These are phyloP conservation scores for Pichia cactophila DNA, from an alignment of 1,139 yeast species.

Conservation along the genomic window DNA sequence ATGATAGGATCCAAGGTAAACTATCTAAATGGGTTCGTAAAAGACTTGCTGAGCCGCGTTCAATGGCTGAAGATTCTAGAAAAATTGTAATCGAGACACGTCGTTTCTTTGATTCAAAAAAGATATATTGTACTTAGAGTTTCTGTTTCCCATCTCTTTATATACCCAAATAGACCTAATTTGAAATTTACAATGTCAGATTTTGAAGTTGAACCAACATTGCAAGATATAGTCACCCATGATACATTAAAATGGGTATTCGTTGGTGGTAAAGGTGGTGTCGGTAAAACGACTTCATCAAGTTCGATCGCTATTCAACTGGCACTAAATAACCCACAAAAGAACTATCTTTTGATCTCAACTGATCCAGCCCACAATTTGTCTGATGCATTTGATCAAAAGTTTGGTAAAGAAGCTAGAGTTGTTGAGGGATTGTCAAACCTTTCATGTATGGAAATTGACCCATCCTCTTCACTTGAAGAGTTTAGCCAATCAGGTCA, in stretches of 20 bases:
- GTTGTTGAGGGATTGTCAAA: constrained; percentile 82
- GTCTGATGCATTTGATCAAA: constrained; percentile 96
- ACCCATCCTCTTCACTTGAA: constrained; percentile 88
- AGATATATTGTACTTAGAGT: not conserved
- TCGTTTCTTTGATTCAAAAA: not conserved
- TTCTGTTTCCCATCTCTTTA: not conserved
- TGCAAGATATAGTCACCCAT: constrained; percentile 56
- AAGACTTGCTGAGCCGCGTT: not conserved
- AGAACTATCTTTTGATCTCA: constrained; percentile 80
- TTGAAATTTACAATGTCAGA: constrained; percentile 26
- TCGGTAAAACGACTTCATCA: constrained; percentile 95
- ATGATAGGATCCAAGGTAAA: constrained; percentile 45
- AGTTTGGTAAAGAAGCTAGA: constrained; percentile 94
- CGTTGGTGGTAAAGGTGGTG: constrained; percentile 99
- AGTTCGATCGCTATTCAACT: constrained; percentile 91
- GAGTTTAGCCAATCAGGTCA: constrained; percentile 61
- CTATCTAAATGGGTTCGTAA: constrained; percentile 68
- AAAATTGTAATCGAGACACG: constrained; percentile 3
- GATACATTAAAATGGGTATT: constrained; percentile 88
- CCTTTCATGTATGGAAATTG: constrained; percentile 96
- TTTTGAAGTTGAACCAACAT: constrained; percentile 53
- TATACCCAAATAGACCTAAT: not conserved
- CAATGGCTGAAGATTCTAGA: not conserved
- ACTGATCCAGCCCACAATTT: constrained; percentile 98
- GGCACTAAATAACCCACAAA: constrained; percentile 71